Base-by-base conservation (phyloP, 495 filamentous ascomycete genomes). In the Neurospora hispaniola region DNA sequence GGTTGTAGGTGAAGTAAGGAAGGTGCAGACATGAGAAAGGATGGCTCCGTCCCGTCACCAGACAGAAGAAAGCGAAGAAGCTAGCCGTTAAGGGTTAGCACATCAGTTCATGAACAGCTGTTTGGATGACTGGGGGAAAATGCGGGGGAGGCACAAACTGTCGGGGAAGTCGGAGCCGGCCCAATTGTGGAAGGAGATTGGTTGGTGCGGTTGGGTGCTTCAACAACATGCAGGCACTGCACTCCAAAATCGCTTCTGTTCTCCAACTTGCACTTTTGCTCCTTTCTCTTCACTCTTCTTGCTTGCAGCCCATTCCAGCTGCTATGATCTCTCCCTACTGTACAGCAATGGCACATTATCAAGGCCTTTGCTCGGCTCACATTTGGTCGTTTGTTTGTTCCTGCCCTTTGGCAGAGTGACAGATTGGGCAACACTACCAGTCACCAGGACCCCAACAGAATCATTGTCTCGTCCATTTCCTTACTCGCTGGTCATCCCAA, bases 81-180 rank as follows among this genome's bases (percentile, higher is more conserved):
- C 48, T 59, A 59, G 23, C 23, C 48, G 2, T 59, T 59, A 31
- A 8, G 48, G 46, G 48, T 59, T 59, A 59, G 54, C 54, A 35
- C 27, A 9, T 12, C 23, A 12, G n/a, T 12, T 48, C 10, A 31
- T 31, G 27, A 31, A 31, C 27, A 20, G n/a, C 46, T 54, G 46
- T 4, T 10, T 23, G 23, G 20, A 54, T 10, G 9, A n/a, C 16
- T n/a, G 6, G 43, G 44, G n/a, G 4, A 2, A 31, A 62, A 66
- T 66, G 54, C 54, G 54, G 54, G 27, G 54, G 31, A 38, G 4
- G 27, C 23, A 35, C 27, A 8, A 2, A 2, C 14, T 48, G 20
- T 23, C 71, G 73, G 73, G 73, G 73, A 74, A 70, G 54, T 73
- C 73, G 73, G 73, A 74, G 73, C 73, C 73, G 66, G 9, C 18